Percentiles rank a stretch among this genome's conserved stretches.
These are phyloP conservation scores for Rosa multiflora DNA, from an alignment of 306 rosid genomes.

Conservation along the genomic window DNA sequence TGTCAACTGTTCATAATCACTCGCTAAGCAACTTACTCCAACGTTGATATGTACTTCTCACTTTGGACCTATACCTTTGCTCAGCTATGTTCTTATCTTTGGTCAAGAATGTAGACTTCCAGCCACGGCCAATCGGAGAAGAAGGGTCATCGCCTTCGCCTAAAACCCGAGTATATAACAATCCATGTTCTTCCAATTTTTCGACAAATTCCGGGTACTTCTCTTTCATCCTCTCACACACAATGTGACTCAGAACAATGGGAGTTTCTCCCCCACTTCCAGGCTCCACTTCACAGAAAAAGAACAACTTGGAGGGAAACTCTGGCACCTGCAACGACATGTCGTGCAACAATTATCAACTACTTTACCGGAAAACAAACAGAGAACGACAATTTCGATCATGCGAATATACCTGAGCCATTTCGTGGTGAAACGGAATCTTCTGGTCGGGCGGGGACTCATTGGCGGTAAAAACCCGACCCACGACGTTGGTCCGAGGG, in stretches of 20 bases:
- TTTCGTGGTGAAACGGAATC: slow-evolving; percentile 86
- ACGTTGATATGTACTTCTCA: not conserved
- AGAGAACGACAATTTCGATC: not conserved
- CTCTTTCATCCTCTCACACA: slow-evolving; percentile 68
- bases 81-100: slow-evolving; percentile 64
- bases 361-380: not conserved
- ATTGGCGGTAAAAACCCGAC: slow-evolving; percentile 87
- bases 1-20: not conserved
- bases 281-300: slow-evolving; percentile 89
- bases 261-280: slow-evolving; percentile 86
- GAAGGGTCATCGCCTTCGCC: slow-evolving; percentile 77
- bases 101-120: slow-evolving; percentile 93
- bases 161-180: slow-evolving; percentile 66
- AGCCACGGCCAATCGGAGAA: slow-evolving; percentile 90
- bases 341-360: not conserved
- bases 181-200: slow-evolving; percentile 63
- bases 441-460: slow-evolving; percentile 91
- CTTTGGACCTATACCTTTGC: slow-evolving; percentile 50
- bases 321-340: slow-evolving; percentile 55
- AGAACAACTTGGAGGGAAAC: slow-evolving; percentile 74
- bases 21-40: not conserved
- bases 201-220: slow-evolving; percentile 69
- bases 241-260: slow-evolving; percentile 74
- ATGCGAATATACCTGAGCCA: slow-evolving; percentile 63
- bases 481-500: slow-evolving; percentile 68